Base-by-base conservation (phyloP, 2,329 filamentous ascomycete genomes). In the Fusarium pseudograminearum region DNA sequence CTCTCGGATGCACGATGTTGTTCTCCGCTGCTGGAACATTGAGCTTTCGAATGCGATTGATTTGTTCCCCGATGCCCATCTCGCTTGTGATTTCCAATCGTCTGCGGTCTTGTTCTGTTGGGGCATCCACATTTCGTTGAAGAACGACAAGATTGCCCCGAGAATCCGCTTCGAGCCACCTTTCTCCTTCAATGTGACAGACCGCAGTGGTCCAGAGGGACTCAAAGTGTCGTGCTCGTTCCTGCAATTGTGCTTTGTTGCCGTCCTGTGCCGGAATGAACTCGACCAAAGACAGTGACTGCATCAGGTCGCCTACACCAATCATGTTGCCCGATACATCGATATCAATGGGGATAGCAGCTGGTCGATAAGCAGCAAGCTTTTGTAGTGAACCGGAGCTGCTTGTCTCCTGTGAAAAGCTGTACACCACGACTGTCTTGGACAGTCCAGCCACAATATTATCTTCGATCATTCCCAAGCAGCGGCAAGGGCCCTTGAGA, bases 231-330 rank as follows among this genome's bases (percentile, higher is more conserved):
- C 94, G 87, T 5, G 91, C 92, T 5, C 92, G 84, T 82, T 97
- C 93, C 1, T 84, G 83, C 10, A 98, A 84, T 54, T 84, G 87
- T 56, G 90, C 87, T 14, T 85, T 80, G n/a, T 86, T 79, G 1
- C 86, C 88, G 5, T 87, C 80, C 24, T 84, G 78, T 4, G 88
- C 86, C 4, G 85, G 85, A 0, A 85, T 83, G 76, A 91, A 96
- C 76, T 96, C 85, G 11, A 98, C 83, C 8, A 98, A 82, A 2
- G 91, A 90, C 26, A 97, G 84, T 3, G 93, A 97, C 81, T 98
- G 98, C 92, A 97, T 98, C 46, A 99, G 82, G 76, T 99, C 96
- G 1, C 91, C 92, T 12, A 98, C 90, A 1, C 92, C 93, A 67
- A 99, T 94, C 26, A 88, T 84, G 71, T 91, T 90, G 2, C 87